These are phyloP conservation scores for Salicornia ramosissima DNA, from an alignment of 148 eudicot genomes.

Conservation along the genomic window DNA sequence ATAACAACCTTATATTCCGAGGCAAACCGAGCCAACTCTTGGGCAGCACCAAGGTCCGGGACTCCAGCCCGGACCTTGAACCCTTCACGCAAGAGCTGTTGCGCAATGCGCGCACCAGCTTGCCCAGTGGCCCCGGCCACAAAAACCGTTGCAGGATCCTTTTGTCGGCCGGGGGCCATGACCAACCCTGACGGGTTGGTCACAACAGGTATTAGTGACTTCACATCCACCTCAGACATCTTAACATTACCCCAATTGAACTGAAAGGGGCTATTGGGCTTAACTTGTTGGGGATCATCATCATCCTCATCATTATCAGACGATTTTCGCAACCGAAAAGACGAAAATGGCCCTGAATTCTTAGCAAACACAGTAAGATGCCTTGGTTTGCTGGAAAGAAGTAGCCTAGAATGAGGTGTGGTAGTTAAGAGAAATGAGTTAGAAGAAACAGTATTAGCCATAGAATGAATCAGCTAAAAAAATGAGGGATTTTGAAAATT, in stretches of 20 bases:
- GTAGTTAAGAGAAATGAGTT: constrained; percentile 58
- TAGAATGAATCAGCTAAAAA: constrained; percentile 12
- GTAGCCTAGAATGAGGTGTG: constrained; percentile 40
- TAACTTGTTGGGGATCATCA: constrained; percentile 9
- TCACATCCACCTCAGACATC: constrained; percentile 50
- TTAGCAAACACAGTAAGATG: constrained; percentile 45
- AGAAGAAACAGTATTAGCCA: constrained; percentile 65
- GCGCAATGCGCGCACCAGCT: constrained; percentile 67
- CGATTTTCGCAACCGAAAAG: constrained; percentile 29
- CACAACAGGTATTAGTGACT: constrained; percentile 59
- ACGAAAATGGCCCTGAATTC: constrained; percentile 27
- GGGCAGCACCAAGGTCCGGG: constrained; percentile 77
- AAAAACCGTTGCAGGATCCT: constrained; percentile 79
- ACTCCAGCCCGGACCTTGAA: constrained; percentile 90
- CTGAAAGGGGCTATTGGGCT: constrained; percentile 37
- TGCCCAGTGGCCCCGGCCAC: constrained; percentile 90
- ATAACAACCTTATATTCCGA: constrained; percentile 60
- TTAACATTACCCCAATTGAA: constrained; percentile 44
- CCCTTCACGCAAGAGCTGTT: constrained; percentile 60
- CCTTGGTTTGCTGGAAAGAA: constrained; percentile 23
- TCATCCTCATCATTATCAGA: constrained; percentile 20
- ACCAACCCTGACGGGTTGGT: constrained; percentile 37
- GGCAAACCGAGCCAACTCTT: constrained; percentile 80
- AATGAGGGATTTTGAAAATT: not conserved
- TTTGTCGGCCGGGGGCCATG: constrained; percentile 37